Percentiles rank a stretch among this genome's conserved stretches.
phyloP scores from a whole-genome alignment of 768 basidiomycete species.

The Suillus discolor region DNA sequence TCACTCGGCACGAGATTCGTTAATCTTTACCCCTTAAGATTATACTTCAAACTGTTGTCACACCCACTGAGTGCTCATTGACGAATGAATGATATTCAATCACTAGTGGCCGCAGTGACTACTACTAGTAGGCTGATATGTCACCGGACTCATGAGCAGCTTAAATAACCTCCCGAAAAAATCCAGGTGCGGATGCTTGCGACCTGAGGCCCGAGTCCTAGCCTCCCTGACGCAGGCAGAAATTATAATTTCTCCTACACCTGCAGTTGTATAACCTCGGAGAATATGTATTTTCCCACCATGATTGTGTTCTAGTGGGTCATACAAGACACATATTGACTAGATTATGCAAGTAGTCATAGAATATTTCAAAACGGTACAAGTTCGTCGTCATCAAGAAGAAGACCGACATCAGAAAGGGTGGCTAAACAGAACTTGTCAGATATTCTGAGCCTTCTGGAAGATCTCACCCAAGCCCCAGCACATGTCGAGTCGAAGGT shows the following conservation, averaged over 20 bases:
- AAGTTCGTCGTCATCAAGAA: slow-evolving; percentile 44
- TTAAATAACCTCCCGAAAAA: slow-evolving; percentile 67
- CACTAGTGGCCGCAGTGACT: too few species aligned
- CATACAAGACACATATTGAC: slow-evolving; percentile 36
- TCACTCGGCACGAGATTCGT: too few species aligned
- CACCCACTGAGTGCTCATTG: too few species aligned
- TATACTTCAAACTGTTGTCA: too few species aligned
- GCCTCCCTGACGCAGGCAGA: slow-evolving; percentile 50
- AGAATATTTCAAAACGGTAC: slow-evolving; percentile 50
- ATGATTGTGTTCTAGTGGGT: slow-evolving; percentile 43
- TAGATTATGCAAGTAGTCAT: slow-evolving; percentile 48
- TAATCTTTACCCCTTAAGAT: too few species aligned
- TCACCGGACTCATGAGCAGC: slow-evolving; percentile 57
- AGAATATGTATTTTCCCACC: background rate
- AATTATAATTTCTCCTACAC: background rate
- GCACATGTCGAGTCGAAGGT: slow-evolving; percentile 60
- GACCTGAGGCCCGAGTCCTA: too few species aligned
- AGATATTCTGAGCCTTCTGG: background rate
- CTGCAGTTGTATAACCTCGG: background rate
- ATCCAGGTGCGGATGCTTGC: slow-evolving; percentile 20
- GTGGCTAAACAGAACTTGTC: slow-evolving; percentile 15
- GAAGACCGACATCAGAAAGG: background rate
- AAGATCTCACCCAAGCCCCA: background rate
- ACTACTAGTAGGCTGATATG: slow-evolving; percentile 36
- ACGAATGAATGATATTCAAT: too few species aligned